phyloP scores from a whole-genome alignment of 1,284 basidiomycete genomes.

The Ganoderma multipileum region DNA sequence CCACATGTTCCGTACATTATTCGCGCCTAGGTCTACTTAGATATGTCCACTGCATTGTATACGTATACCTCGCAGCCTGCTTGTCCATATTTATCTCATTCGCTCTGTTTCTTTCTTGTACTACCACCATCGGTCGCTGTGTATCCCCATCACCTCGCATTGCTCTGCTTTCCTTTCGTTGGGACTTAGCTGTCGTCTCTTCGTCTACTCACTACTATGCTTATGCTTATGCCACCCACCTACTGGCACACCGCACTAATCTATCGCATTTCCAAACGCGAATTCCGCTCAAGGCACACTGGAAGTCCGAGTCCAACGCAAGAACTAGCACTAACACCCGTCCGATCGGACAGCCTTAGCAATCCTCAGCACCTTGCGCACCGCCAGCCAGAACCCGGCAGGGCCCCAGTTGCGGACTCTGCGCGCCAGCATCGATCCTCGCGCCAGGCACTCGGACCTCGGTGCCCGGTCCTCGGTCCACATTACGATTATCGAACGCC shows the following conservation, averaged over 20 bases:
- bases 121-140: background rate
- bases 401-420: no score
- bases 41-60: background rate
- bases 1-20: background rate
- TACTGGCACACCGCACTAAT: background rate
- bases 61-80: background rate
- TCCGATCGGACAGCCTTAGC: background rate
- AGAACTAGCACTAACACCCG: no score
- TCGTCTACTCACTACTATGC: background rate
- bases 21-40: background rate
- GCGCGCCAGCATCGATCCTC: no score
- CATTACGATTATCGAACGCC: no score
- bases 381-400: no score
- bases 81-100: background rate
- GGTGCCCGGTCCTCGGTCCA: no score
- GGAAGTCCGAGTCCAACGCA: background rate
- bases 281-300: background rate
- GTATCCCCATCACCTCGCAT: background rate
- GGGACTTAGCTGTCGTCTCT: background rate
- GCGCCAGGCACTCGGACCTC: no score
- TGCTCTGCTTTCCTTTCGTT: background rate
- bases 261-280: background rate
- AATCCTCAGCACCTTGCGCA: background rate
- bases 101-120: slow-evolving; percentile 1
- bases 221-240: background rate